These are phyloP conservation scores for Phialocephala subalpina DNA, from an alignment of 2,329 filamentous ascomycete genomes.

Conservation along the genomic window DNA sequence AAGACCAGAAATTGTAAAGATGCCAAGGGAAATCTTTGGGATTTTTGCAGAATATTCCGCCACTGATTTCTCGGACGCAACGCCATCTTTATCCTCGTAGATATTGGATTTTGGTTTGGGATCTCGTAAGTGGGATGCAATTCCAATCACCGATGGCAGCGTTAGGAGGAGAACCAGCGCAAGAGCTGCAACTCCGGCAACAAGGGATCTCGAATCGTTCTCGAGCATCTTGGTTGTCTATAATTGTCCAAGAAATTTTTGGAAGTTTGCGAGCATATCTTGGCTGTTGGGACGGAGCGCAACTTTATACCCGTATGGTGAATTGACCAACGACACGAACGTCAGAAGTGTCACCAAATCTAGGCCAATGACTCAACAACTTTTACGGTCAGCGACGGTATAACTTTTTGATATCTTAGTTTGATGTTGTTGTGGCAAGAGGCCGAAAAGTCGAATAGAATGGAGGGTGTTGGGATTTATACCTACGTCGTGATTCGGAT, in stretches of 20 bases:
- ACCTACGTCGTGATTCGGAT: neutral
- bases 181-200: slow-evolving; percentile 41
- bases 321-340: neutral
- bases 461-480: neutral
- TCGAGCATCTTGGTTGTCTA: slow-evolving; percentile 63
- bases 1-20: slow-evolving; percentile 62
- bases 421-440: neutral
- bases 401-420: neutral
- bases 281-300: neutral
- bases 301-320: neutral
- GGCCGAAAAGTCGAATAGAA: neutral
- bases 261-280: neutral
- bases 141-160: slow-evolving; percentile 47
- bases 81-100: slow-evolving; percentile 76
- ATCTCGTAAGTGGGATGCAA: slow-evolving; percentile 45
- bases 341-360: neutral
- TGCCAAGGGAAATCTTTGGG: slow-evolving; percentile 62
- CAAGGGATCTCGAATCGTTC: slow-evolving; percentile 52
- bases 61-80: slow-evolving; percentile 69
- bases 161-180: slow-evolving; percentile 48
- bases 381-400: neutral
- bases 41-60: slow-evolving; percentile 67
- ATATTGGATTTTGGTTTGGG: slow-evolving; percentile 48
- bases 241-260: neutral
- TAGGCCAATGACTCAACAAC: neutral